Evolutionary conservation across 2,329 filamentous ascomycete genomes (phyloP).

Genomic region (Epichloe bromicola): DNA sequence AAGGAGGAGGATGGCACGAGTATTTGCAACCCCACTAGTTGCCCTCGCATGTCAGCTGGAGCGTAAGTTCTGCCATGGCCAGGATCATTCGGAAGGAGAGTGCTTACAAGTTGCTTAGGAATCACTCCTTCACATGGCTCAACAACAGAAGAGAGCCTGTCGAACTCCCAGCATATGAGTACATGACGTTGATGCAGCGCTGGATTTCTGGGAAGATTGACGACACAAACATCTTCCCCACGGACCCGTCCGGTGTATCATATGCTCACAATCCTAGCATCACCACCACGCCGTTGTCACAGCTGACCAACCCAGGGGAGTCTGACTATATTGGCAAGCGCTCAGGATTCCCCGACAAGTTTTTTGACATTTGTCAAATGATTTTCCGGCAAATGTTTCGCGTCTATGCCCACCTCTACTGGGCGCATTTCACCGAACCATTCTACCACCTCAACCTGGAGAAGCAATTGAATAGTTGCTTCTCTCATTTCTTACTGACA

Average conservation of each 20-base stretch:
- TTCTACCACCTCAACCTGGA: conserved; percentile 74
- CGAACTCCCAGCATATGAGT: conserved; percentile 83
- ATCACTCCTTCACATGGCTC: conserved; percentile 93
- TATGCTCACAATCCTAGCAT: conserved; percentile 50
- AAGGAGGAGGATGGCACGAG: conserved; percentile 64
- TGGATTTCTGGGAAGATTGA: conserved; percentile 97
- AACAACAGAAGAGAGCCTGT: conserved; percentile 79
- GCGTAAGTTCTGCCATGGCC: conserved; percentile 46
- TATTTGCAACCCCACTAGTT: conserved; percentile 73
- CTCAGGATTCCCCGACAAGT: conserved; percentile 83
- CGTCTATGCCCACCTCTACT: conserved; percentile 95
- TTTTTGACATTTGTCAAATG: conserved; percentile 78
- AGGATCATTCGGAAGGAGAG: not conserved
- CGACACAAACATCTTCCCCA: conserved; percentile 81
- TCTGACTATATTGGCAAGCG: conserved; percentile 77
- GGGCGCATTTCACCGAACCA: conserved; percentile 79
- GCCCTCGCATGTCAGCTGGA: conserved; percentile 89
- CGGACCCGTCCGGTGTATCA: conserved; percentile 60
- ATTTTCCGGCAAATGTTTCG: conserved; percentile 98
- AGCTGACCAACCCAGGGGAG: conserved; percentile 51
- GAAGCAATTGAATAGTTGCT: conserved; percentile 76
- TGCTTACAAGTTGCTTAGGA: conserved; percentile 29
- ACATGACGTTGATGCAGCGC: conserved; percentile 90
- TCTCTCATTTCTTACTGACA: conserved; percentile 72
- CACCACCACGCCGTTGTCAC: conserved; percentile 45